A percentile compares a stretch with the other conserved stretches of the same genome.
phyloP scores from a whole-genome alignment of 1,139 yeast species.

The Blastobotrys buckinghamii region DNA sequence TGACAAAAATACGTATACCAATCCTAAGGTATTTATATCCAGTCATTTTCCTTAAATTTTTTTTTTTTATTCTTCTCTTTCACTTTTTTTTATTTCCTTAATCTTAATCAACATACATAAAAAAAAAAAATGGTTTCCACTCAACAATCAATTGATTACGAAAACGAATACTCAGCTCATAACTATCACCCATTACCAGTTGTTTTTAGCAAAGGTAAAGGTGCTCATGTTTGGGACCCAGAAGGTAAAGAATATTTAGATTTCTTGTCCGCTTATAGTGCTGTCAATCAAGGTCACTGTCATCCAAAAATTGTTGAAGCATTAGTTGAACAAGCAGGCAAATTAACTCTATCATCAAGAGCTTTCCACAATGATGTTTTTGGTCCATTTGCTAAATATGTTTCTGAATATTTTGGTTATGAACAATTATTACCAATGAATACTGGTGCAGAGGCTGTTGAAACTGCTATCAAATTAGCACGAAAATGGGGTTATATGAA shows the following conservation, averaged over 20 bases:
- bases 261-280: conserved; percentile 89
- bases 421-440: conserved; percentile 97
- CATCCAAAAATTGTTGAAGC: conserved; percentile 90
- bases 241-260: conserved; percentile 70
- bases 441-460: conserved; percentile 99
- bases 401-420: conserved; percentile 83
- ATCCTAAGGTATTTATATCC: conserved; percentile 1
- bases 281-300: conserved; percentile 98
- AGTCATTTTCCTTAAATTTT: not conserved
- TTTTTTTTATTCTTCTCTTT: not conserved
- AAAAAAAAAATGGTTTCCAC: conserved; percentile 42
- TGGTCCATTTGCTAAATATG: conserved; percentile 79
- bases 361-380: conserved; percentile 90
- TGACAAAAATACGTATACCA: no score
- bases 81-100: no score
- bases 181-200: conserved; percentile 97
- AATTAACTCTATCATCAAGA: conserved; percentile 79
- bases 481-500: conserved; percentile 95
- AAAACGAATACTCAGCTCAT: conserved; percentile 83
- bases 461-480: conserved; percentile 88
- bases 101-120: no score
- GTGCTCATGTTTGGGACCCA: conserved; percentile 98
- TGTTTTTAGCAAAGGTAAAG: conserved; percentile 77
- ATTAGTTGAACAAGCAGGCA: conserved; percentile 78
- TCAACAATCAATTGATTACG: conserved; percentile 59